phyloP scores from a whole-genome alignment of 768 basidiomycete species.

The Zangia roseola region DNA sequence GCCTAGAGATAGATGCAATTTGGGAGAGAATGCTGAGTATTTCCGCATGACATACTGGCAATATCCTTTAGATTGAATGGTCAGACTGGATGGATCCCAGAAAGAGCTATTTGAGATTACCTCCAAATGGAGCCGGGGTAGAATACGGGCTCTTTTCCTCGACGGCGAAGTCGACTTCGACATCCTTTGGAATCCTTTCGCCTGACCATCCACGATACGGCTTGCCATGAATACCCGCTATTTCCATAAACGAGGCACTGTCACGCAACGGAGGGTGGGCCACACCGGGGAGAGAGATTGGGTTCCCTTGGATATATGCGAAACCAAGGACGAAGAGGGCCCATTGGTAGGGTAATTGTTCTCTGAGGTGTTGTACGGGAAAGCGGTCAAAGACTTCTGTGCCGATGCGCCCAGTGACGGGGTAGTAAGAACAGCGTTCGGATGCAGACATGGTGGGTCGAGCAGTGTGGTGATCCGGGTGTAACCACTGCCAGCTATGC shows the following conservation, averaged over 20 bases:
- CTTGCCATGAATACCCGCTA: conserved; percentile 25
- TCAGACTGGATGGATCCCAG: not conserved
- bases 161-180: conserved; percentile 14
- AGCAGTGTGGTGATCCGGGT: too few species aligned
- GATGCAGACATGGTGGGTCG: not conserved
- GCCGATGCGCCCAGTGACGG: conserved; percentile 19
- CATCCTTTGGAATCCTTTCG: conserved; percentile 16
- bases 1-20: conserved; percentile 7
- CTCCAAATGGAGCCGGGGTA: conserved; percentile 26
- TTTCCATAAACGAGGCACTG: conserved; percentile 20
- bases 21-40: not conserved
- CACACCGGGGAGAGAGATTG: conserved; percentile 13
- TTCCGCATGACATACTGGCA: conserved; percentile 21
- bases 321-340: conserved; percentile 27
- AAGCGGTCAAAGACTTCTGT: conserved; percentile 19
- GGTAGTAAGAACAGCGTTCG: conserved; percentile 8
- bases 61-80: conserved; percentile 15
- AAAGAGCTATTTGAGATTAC: conserved; percentile 3
- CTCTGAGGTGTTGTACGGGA: conserved; percentile 19
- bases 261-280: conserved; percentile 12
- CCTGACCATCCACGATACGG: conserved; percentile 26
- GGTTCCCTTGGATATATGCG: conserved; percentile 10
- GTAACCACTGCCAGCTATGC: too few species aligned
- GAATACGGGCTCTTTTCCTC: conserved; percentile 25
- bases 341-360: conserved; percentile 23